A percentile compares a stretch with the other conserved stretches of the same genome.
Evolutionary conservation across 2,329 filamentous ascomycete species (phyloP).

Genomic region (Diaporthe citrichinensis): DNA sequence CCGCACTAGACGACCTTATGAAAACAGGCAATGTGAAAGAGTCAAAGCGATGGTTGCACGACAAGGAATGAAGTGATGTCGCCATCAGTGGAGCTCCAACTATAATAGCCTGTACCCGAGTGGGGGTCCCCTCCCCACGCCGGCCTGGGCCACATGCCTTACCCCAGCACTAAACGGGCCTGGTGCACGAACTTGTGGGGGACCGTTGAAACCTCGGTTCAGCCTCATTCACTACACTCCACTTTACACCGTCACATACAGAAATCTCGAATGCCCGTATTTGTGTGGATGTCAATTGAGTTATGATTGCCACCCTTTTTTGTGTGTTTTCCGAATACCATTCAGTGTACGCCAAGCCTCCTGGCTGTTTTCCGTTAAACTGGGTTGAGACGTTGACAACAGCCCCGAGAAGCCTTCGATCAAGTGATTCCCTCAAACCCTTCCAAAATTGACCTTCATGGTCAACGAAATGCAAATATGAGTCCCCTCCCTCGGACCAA

Average conservation of each 20-base stretch:
- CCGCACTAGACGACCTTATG: neutral
- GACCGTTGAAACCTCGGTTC: neutral
- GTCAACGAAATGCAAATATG: neutral
- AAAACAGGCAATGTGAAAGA: neutral
- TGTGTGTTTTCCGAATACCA: slow-evolving; percentile 13
- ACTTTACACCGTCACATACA: slow-evolving; percentile 21
- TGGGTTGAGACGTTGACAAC: neutral
- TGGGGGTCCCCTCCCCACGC: neutral
- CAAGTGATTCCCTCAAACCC: slow-evolving; percentile 21
- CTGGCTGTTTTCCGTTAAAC: neutral
- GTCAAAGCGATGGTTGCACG: neutral
- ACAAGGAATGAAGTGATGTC: slow-evolving; percentile 13
- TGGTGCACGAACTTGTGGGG: slow-evolving; percentile 22
- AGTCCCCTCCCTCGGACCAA: neutral
- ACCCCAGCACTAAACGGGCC: slow-evolving; percentile 11
- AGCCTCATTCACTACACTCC: slow-evolving; percentile 23
- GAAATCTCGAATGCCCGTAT: too few species aligned
- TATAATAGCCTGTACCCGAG: neutral
- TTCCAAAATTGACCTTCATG: slow-evolving; percentile 18
- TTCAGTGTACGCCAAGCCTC: neutral
- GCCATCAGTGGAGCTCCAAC: neutral
- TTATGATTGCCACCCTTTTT: neutral
- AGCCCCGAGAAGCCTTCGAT: neutral
- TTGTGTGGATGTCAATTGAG: neutral
- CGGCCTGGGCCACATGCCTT: neutral